A percentile compares a stretch with the other conserved stretches of the same genome.
These are phyloP conservation scores for Dentipellis fragilis DNA, from an alignment of 768 basidiomycete species.

Conservation along the genomic window DNA sequence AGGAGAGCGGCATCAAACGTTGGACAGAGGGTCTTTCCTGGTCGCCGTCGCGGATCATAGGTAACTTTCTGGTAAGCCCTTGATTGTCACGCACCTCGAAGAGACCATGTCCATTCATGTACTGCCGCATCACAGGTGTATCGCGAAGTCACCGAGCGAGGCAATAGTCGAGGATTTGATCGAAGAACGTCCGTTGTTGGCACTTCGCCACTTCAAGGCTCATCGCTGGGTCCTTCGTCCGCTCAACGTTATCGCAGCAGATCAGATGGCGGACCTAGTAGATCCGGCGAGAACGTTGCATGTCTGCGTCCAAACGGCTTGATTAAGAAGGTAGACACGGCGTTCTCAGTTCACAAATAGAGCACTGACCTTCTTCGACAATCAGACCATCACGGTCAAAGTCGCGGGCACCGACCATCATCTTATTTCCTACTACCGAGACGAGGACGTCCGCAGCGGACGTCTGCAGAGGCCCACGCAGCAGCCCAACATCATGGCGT, in stretches of 20 bases:
- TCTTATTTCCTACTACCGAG: constrained; percentile 76
- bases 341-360: not conserved
- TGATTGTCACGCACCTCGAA: not conserved
- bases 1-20: constrained; percentile 80
- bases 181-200: constrained; percentile 6
- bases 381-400: constrained; percentile 76
- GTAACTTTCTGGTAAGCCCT: constrained; percentile 66
- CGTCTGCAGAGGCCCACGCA: constrained; percentile 60
- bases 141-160: constrained; percentile 66
- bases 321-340: constrained; percentile 61
- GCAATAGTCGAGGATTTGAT: constrained; percentile 16
- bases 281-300: constrained; percentile 3
- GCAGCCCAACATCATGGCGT: constrained; percentile 58
- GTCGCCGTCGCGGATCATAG: constrained; percentile 78
- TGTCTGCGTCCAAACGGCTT: constrained; percentile 40
- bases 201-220: constrained; percentile 11
- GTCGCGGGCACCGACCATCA: constrained; percentile 75
- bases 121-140: constrained; percentile 45
- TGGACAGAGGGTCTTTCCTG: constrained; percentile 77
- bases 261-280: constrained; percentile 13
- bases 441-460: constrained; percentile 66
- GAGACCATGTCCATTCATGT: not conserved
- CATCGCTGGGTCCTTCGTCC: constrained; percentile 4
- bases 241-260: constrained; percentile 7
- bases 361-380: not conserved